These are phyloP conservation scores for Candida sanyaensis DNA, from an alignment of 1,139 yeast genomes.

Conservation along the genomic window DNA sequence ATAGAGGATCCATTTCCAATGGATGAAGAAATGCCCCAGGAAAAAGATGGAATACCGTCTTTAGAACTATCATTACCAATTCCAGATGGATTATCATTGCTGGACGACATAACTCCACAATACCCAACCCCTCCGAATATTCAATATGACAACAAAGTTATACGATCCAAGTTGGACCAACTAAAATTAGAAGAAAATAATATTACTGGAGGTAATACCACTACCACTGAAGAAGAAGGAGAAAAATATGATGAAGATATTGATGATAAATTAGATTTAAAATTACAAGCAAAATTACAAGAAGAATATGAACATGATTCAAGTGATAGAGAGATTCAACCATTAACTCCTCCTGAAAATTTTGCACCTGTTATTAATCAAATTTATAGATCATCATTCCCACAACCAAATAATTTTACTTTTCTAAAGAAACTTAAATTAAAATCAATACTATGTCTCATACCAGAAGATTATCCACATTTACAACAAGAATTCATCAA, in stretches of 20 bases:
- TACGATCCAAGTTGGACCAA: conserved; percentile 37
- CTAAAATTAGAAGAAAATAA: conserved; percentile 24
- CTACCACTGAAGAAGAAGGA: conserved; percentile 25
- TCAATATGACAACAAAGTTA: conserved; percentile 25
- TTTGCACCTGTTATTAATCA: conserved; percentile 80
- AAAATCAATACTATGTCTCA: conserved; percentile 77
- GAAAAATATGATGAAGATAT: conserved; percentile 41
- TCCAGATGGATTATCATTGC: conserved; percentile 2
- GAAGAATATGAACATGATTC: conserved; percentile 18
- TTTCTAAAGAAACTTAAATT: conserved; percentile 64
- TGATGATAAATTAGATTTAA: conserved; percentile 43
- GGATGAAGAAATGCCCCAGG: conserved; percentile 40
- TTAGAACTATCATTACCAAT: conserved; percentile 2
- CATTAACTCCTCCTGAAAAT: conserved; percentile 81
- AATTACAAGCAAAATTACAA: conserved; percentile 24
- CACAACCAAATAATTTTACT: conserved; percentile 76
- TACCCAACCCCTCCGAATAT: conserved; percentile 17
- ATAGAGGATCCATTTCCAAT: conserved; percentile 48
- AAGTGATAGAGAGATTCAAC: conserved; percentile 14
- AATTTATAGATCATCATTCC: conserved; percentile 88
- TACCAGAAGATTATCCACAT: conserved; percentile 89
- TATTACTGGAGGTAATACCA: conserved; percentile 17
- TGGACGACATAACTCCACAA: conserved; percentile 19
- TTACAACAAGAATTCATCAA: conserved; percentile 67
- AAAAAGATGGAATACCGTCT: conserved; percentile 4